phyloP scores from a whole-genome alignment of 75 land plant genomes.

The Larix kaempferi region DNA sequence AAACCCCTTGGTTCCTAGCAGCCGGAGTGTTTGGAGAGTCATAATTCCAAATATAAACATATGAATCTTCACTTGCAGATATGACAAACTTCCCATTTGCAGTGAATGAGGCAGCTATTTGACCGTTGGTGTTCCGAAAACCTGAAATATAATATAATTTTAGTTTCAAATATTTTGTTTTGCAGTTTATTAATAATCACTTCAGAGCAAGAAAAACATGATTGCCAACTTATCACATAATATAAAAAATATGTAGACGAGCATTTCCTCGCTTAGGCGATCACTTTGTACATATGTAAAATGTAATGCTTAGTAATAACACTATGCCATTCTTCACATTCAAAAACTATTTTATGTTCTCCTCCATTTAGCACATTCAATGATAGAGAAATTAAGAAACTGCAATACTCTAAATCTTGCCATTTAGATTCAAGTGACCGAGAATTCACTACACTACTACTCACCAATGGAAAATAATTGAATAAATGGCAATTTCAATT shows the following conservation, averaged over 20 bases:
- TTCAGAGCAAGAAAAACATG: background rate
- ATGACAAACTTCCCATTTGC: constrained; percentile 77
- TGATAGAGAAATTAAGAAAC: no score
- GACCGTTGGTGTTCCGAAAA: constrained; percentile 87
- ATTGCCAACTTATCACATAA: background rate
- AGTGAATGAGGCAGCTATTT: constrained; percentile 80
- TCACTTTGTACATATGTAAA: no score
- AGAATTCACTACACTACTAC: no score
- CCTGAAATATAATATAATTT: constrained; percentile 39
- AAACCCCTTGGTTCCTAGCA: constrained; percentile 43
- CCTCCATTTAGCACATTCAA: no score
- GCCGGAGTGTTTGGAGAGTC: constrained; percentile 23
- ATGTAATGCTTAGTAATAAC: no score
- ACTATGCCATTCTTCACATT: no score
- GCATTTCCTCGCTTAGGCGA: background rate
- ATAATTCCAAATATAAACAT: constrained; percentile 85
- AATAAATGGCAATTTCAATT: no score
- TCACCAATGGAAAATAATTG: no score
- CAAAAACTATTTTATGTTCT: no score
- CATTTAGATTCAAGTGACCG: no score
- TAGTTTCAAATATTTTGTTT: background rate
- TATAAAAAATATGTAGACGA: background rate
- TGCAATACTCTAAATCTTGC: no score
- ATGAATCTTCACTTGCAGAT: constrained; percentile 93
- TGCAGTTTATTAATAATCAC: background rate